Conservation (phyloP, 1,284 basidiomycete genomes). For the Kalmanozyma brasiliensis region DNA sequence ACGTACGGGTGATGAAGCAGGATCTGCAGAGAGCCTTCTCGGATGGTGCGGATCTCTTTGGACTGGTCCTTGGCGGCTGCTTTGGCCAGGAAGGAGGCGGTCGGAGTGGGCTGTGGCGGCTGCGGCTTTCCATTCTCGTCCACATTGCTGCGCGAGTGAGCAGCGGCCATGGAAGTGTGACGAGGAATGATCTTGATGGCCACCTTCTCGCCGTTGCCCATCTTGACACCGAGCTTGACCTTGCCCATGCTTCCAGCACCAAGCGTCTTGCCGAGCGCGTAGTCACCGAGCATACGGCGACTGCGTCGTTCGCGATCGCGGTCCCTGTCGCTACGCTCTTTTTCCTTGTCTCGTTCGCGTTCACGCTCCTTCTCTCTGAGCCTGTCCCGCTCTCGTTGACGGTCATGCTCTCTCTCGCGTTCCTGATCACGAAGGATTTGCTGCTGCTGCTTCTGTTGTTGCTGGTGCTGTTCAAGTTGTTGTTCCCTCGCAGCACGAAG, state of each 20-base stretch:
- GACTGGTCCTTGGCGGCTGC: conserved; percentile 81
- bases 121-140: conserved; percentile 69
- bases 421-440: conserved; percentile 24
- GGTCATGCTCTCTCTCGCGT: conserved; percentile 21
- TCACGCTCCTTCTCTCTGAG: conserved; percentile 41
- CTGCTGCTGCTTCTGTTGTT: conserved; percentile 31
- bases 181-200: conserved; percentile 98
- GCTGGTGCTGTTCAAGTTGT: conserved; percentile 27
- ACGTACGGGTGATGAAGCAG: conserved; percentile 97
- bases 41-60: conserved; percentile 93
- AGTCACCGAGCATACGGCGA: conserved; percentile 78
- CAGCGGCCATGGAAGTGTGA: conserved; percentile 73
- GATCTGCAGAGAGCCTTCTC: conserved; percentile 91
- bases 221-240: conserved; percentile 94
- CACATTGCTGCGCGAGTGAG: conserved; percentile 58
- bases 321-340: conserved; percentile 43
- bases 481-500: conserved; percentile 27
- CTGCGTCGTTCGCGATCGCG: conserved; percentile 52
- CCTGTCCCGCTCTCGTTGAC: conserved; percentile 24
- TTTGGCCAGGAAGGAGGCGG: conserved; percentile 58
- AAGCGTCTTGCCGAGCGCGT: conserved; percentile 94
- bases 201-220: conserved; percentile 90
- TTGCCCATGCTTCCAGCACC: conserved; percentile 99
- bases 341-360: conserved; percentile 22
- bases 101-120: conserved; percentile 39